Percentiles rank a stretch among this genome's conserved stretches.
These are phyloP conservation scores for Hanseniaspora taiwanica DNA, from an alignment of 805 yeast species.

Conservation along the genomic window DNA sequence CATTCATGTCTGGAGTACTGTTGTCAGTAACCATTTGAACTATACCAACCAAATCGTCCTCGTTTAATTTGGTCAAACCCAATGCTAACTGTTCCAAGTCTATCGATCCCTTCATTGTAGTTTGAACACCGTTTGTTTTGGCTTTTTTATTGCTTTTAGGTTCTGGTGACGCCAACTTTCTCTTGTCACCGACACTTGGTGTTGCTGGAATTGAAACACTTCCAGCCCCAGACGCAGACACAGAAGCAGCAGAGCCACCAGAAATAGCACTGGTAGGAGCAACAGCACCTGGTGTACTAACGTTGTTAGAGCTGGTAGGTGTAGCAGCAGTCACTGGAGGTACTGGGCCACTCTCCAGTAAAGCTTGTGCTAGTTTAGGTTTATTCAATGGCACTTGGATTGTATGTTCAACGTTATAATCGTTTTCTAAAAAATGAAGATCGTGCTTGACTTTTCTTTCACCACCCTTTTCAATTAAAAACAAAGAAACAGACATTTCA, in stretches of 20 bases:
- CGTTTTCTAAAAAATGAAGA: constrained; percentile 68
- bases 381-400: constrained; percentile 66
- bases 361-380: constrained; percentile 54
- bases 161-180: constrained; percentile 21
- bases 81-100: constrained; percentile 87
- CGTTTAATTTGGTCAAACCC: constrained; percentile 74
- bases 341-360: constrained; percentile 73
- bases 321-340: constrained; percentile 8
- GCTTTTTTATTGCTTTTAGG: constrained; percentile 25
- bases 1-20: constrained; percentile 87
- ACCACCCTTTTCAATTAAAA: constrained; percentile 74
- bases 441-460: constrained; percentile 82
- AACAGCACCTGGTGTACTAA: too few species aligned
- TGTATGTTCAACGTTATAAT: constrained; percentile 65
- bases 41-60: constrained; percentile 86
- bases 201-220: constrained; percentile 5
- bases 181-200: constrained; percentile 25
- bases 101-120: constrained; percentile 54
- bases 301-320: too few species aligned
- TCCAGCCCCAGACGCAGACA: constrained; percentile 7
- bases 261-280: constrained; percentile 12
- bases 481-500: constrained; percentile 69
- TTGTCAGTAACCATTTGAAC: constrained; percentile 98
- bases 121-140: constrained; percentile 19
- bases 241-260: constrained; percentile 23